Base-by-base conservation (phyloP, 1,139 yeast species). In the Kodamaea alishanica region DNA sequence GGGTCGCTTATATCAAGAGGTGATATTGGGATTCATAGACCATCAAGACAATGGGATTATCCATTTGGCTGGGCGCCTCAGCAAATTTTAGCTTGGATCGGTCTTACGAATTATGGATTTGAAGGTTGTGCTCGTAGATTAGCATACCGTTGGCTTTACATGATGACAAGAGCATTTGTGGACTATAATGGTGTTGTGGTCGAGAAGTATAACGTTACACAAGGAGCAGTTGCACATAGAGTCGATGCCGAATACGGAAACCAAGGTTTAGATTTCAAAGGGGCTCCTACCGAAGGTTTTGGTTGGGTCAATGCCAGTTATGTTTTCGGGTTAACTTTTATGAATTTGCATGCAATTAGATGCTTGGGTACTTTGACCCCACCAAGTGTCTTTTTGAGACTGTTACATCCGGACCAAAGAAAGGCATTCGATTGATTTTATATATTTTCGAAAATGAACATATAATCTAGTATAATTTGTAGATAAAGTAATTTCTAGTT, bases 11-110 rank as follows among this genome's bases (percentile, higher is more conserved):
- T 73, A 50, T 81, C 92, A 4, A 71, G 96, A 43, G 97, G 97
- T 24, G 79, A 69, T 11, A 67, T 85, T 25, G 79, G 84, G 2
- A 61, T 86, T 25, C 69, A 76, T 37, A 70, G 90, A 50, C 96
- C 96, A 22, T 80, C 86, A 26, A 76, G 97, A 60, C 98, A 92
- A 65, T 92, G 98, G 98, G 98, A 92, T 60, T 92, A 83, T 58
- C 98, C 98, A 6, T 88, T 71, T 56, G 98, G 97, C 5, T 92
- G 98, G 98, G 97, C 98, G 0, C 98, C 98, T 2, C 98, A 94
- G 60, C 98, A 92, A 60, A 87, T 92, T 15, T 65, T 92, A 39
- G 94, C 96, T 0, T 92, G 98, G 98, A 77, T 77, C 32, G 98
- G 97, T 0, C 69, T 92, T 30, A 56, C 61, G 26, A 77, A 82